Base-by-base conservation (phyloP, 352 stramenopile genomes). In the Phytophthora macrochlamydospora region DNA sequence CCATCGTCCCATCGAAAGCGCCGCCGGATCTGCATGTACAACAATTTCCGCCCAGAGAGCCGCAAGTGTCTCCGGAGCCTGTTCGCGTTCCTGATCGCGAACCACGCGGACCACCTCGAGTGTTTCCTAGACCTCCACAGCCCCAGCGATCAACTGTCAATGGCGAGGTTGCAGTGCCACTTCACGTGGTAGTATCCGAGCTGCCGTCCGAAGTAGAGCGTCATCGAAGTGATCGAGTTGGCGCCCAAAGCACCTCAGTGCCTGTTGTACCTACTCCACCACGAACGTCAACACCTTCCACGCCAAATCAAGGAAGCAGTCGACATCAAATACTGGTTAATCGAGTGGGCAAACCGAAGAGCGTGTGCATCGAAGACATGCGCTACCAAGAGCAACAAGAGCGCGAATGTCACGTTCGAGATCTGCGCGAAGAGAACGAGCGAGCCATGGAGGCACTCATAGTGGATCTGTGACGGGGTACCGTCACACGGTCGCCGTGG, bases 401-500 rank as follows among this genome's bases (percentile, higher is more conserved):
- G 42, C 71, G 78, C 6, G 71, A 87, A 32, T 67, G 73, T 51
- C 54, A 58, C 30, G 89, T 93, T 37, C 81, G 76, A 45, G 90
- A 86, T 53, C 60, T 79, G 3, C 79, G 81, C 7, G 88, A 88
- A 53, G 85, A 90, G 61, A 78, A 75, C 0, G 84, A 92, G 57
- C 75, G 83, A 7, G 84, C 81, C 4, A 83, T 79, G 43, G 78
- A 91, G 44, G 84, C 83, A 24, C 62, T 81, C 18, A 89, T 91
- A 49, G 78, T 92, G 42, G 84, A n/a, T n/a, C n/a, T n/a, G n/a
- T n/a, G n/a, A n/a, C n/a, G n/a, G n/a, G n/a, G n/a, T n/a, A n/a
- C n/a, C n/a, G n/a, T n/a, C n/a, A n/a, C n/a, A n/a, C n/a, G n/a
- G n/a, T n/a, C n/a, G n/a, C n/a, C n/a, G n/a, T n/a, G n/a, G n/a